phyloP scores from a whole-genome alignment of 768 basidiomycete genomes.

The Xerocomus spinulosus region DNA sequence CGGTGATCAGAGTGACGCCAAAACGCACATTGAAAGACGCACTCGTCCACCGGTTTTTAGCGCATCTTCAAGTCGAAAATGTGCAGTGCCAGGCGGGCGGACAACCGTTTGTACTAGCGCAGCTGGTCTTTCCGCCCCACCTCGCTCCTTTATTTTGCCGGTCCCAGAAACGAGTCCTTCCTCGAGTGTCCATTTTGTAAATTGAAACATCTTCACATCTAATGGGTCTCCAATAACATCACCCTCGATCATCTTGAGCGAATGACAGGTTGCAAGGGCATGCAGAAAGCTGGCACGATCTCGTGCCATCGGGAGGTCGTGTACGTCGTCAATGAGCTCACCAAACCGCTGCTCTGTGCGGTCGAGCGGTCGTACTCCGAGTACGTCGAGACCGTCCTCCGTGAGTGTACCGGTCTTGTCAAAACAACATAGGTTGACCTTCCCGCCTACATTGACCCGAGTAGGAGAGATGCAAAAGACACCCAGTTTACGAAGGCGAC shows the following conservation, averaged over 20 bases:
- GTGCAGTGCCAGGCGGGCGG: slow-evolving; percentile 87
- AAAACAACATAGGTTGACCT: slow-evolving; percentile 96
- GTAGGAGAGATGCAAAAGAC: slow-evolving; percentile 97
- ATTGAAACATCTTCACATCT: slow-evolving; percentile 97
- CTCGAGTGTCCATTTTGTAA: slow-evolving; percentile 93
- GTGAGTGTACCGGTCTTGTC: slow-evolving; percentile 99
- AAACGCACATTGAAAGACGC: slow-evolving; percentile 10
- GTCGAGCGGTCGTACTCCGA: slow-evolving; percentile 86
- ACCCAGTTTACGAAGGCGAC: slow-evolving; percentile 76
- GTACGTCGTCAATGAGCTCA: slow-evolving; percentile 81
- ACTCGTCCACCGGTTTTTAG: slow-evolving; percentile 80
- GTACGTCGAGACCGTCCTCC: slow-evolving; percentile 95
- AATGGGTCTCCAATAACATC: slow-evolving; percentile 92
- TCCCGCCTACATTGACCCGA: slow-evolving; percentile 91
- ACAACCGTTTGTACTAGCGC: slow-evolving; percentile 96
- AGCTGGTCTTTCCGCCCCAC: slow-evolving; percentile 64
- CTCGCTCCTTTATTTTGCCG: slow-evolving; percentile 62
- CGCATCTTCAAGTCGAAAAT: slow-evolving; percentile 91
- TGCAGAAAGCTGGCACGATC: slow-evolving; percentile 85
- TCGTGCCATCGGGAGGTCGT: slow-evolving; percentile 69
- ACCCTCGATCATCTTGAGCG: slow-evolving; percentile 84
- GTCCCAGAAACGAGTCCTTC: slow-evolving; percentile 77
- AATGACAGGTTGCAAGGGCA: slow-evolving; percentile 94
- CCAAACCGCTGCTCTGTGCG: slow-evolving; percentile 76
- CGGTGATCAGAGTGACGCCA: background rate